Evolutionary conservation across 2,329 filamentous ascomycete species (phyloP).

Genomic region (Dothidotthia symphoricarpi): DNA sequence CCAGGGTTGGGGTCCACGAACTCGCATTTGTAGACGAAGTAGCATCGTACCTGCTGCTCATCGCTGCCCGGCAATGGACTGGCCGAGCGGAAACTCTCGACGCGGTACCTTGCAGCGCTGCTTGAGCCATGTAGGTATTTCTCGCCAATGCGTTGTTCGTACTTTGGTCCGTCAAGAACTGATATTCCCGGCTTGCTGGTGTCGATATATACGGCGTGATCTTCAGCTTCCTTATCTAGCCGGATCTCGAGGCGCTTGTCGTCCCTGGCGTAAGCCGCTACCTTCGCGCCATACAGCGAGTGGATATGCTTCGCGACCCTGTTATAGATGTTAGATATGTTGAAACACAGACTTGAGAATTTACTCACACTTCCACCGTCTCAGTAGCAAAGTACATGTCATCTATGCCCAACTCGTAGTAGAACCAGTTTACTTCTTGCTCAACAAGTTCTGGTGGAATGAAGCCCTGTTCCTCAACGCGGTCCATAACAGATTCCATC

Average conservation of each 20-base stretch:
- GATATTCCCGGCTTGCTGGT: conserved; percentile 87
- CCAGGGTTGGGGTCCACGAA: conserved; percentile 74
- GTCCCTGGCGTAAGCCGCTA: conserved; percentile 87
- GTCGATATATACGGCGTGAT: conserved; percentile 98
- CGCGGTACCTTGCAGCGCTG: conserved; percentile 73
- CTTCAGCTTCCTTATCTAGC: conserved; percentile 88
- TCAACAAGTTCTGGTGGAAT: conserved; percentile 82
- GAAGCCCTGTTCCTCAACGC: conserved; percentile 76
- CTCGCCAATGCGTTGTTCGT: conserved; percentile 88
- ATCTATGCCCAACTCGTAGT: conserved; percentile 94
- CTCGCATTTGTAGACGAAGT: conserved; percentile 97
- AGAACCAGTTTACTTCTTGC: conserved; percentile 91
- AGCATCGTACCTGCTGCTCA: conserved; percentile 86
- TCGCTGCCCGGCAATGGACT: conserved; percentile 72
- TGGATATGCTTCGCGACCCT: conserved; percentile 88
- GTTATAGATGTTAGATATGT: conserved; percentile 12
- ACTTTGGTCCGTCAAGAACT: conserved; percentile 75
- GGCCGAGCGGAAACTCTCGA: conserved; percentile 94
- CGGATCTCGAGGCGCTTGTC: conserved; percentile 94
- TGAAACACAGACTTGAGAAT: neutral
- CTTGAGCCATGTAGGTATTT: conserved; percentile 88
- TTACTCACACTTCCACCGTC: conserved; percentile 63
- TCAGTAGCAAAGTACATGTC: conserved; percentile 98
- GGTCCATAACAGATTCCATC: conserved; percentile 79
- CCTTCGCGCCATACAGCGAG: conserved; percentile 93